These are phyloP conservation scores for Malus hybrid DNA, from an alignment of 331 rosid genomes.

Conservation along the genomic window DNA sequence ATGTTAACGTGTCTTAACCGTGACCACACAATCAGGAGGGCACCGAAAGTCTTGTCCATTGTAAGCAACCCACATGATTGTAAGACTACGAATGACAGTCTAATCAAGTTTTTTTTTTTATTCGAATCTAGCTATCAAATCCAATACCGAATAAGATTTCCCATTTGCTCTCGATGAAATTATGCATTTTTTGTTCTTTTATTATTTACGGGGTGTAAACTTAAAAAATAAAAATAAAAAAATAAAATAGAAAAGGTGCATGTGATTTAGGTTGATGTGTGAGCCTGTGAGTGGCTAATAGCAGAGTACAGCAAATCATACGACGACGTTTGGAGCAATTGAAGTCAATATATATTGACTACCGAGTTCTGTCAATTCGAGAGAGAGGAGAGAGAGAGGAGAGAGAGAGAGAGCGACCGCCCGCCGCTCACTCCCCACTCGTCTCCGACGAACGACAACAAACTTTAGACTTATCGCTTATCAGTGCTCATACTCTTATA, in stretches of 20 bases:
- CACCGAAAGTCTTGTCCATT: too few relatives aligned
- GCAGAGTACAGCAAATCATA: background rate
- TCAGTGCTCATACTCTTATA: background rate
- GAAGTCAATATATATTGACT: background rate
- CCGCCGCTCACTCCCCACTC: background rate
- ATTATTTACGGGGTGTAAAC: background rate
- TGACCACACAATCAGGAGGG: too few relatives aligned
- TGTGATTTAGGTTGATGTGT: background rate
- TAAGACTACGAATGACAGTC: background rate
- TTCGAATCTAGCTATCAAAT: background rate
- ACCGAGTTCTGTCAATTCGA: background rate
- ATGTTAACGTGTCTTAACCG: too few relatives aligned
- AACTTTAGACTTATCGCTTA: background rate
- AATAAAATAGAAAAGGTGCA: background rate
- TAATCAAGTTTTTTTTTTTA: too few relatives aligned
- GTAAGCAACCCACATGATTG: background rate
- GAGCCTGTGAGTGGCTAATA: background rate
- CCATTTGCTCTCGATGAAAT: background rate
- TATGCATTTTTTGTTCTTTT: too few relatives aligned
- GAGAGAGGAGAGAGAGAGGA: background rate
- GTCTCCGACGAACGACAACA: background rate
- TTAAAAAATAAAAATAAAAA: too few relatives aligned
- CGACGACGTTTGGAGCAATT: background rate
- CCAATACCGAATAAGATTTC: background rate
- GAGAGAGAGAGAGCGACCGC: background rate